Base-by-base conservation (phyloP, 208 protist species). In the Crithidia bombi region DNA sequence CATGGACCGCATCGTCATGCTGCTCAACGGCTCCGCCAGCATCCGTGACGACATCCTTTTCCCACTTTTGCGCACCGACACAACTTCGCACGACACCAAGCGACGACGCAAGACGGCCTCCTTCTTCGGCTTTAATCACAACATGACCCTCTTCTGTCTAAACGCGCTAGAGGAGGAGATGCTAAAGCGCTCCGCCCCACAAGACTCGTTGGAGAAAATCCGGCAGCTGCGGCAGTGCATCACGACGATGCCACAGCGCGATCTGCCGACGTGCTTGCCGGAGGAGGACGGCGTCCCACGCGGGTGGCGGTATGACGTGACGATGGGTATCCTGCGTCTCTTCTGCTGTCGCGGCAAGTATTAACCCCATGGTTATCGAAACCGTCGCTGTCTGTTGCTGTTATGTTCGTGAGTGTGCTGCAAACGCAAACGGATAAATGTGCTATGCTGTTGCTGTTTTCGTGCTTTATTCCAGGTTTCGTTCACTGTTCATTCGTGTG, bases 1-100 rank as follows among this genome's bases (percentile, higher is more conserved):
- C 62, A 93, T 99, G 47, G 98, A 99, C 69, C 80, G 98, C 44
- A 71, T 98, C 3, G 74, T 90, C 5, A 98, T 98, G 95, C 65
- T 99, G 6, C 77, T 99, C 2, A 93, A 94, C n/a, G 88, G 86
- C 43, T 87, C 87, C 10, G 56, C 36, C n/a, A 85, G 61, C 38
- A 95, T 98, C 52, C 89, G 94, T 39, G 92, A 98, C 68, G 82
- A 83, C 32, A 90, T 98, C 54, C 81, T 96, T 9, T 98, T 96
- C 38, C 94, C 94, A 15, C 67, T 97, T 32, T 78, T 96, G 23
- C 87, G 89, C 23, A 70, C 83, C 35, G 91, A 96, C 62, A 74
- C 70, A 39, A 65, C 74, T 46, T 92, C 86, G 28, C 91, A 86
- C 69, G 91, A 96, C 65, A 79, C 77, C 5, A 90, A 89, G 69